phyloP scores from a whole-genome alignment of 495 filamentous ascomycete species.

The Sordaria brevicollis region DNA sequence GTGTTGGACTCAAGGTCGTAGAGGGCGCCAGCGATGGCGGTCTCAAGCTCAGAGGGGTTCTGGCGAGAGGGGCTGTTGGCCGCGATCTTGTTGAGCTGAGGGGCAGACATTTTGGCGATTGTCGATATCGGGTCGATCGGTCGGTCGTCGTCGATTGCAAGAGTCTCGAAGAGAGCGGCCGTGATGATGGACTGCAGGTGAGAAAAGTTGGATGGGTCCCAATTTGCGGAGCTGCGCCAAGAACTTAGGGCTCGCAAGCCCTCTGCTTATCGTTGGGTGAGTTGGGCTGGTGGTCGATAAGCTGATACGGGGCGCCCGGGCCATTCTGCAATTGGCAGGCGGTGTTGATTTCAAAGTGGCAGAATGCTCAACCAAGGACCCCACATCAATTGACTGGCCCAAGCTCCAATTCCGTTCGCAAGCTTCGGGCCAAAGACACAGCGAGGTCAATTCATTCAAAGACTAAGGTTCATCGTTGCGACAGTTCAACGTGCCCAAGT shows the following conservation, averaged over 20 bases:
- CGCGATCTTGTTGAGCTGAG: constrained; percentile 92
- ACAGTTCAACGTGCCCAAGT: background rate
- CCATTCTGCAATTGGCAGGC: constrained; percentile 1
- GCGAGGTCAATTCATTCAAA: background rate
- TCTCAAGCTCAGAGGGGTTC: constrained; percentile 92
- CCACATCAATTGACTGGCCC: background rate
- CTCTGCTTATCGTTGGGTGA: constrained; percentile 1
- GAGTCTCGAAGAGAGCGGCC: constrained; percentile 5
- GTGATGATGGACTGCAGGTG: constrained; percentile 1
- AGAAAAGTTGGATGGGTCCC: constrained; percentile 6
- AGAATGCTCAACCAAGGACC: background rate
- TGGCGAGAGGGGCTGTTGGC: constrained; percentile 87
- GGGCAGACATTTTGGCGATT: constrained; percentile 42
- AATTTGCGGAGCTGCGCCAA: background rate
- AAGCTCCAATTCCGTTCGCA: constrained; percentile 1
- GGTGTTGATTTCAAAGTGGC: constrained; percentile 1
- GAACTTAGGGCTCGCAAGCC: constrained; percentile 24
- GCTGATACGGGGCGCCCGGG: background rate
- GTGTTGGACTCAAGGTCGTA: constrained; percentile 98
- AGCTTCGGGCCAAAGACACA: background rate
- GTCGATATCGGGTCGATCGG: constrained; percentile 17
- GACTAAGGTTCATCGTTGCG: background rate
- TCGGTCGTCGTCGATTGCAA: constrained; percentile 5
- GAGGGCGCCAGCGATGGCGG: constrained; percentile 84
- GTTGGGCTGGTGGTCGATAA: background rate